A percentile compares a stretch with the other conserved stretches of the same genome.
These are phyloP conservation scores for Thelephora ganbajun DNA, from an alignment of 768 basidiomycete species.

Conservation along the genomic window DNA sequence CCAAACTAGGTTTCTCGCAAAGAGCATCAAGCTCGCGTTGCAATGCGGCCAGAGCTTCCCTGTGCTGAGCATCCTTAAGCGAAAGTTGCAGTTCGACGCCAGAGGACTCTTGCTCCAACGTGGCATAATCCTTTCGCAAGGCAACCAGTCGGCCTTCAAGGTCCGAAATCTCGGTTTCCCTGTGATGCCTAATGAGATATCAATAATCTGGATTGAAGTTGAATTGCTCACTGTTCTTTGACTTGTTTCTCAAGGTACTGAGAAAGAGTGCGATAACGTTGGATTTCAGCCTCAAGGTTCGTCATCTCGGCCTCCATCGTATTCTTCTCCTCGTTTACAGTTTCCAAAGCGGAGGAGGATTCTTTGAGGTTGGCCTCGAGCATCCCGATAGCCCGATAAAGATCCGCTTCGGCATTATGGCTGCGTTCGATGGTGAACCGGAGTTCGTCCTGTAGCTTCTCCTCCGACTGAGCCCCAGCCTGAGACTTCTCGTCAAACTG, in stretches of 20 bases:
- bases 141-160: constrained; percentile 28
- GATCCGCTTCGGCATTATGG: constrained; percentile 10
- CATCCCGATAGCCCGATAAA: constrained; percentile 22
- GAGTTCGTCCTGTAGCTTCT: constrained; percentile 11
- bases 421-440: constrained; percentile 2
- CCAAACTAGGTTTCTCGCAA: constrained; percentile 39
- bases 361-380: constrained; percentile 29
- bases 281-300: constrained; percentile 46
- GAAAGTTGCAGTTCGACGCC: constrained; percentile 53
- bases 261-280: constrained; percentile 44
- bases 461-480: constrained; percentile 6
- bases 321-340: constrained; percentile 35
- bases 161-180: constrained; percentile 29
- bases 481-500: constrained; percentile 6
- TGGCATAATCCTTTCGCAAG: constrained; percentile 29
- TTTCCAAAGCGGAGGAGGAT: constrained; percentile 20
- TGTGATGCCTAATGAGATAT: constrained; percentile 13
- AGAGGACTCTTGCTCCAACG: constrained; percentile 42
- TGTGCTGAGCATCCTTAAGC: constrained; percentile 51
- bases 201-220: neutral
- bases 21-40: constrained; percentile 41
- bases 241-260: constrained; percentile 51
- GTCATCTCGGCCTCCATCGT: constrained; percentile 42
- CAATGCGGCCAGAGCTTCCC: constrained; percentile 44
- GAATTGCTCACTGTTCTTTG: constrained; percentile 38